Percentiles rank a stretch among this genome's conserved stretches.
phyloP scores from a whole-genome alignment of 805 yeast genomes.

The Lipomyces oligophaga region DNA sequence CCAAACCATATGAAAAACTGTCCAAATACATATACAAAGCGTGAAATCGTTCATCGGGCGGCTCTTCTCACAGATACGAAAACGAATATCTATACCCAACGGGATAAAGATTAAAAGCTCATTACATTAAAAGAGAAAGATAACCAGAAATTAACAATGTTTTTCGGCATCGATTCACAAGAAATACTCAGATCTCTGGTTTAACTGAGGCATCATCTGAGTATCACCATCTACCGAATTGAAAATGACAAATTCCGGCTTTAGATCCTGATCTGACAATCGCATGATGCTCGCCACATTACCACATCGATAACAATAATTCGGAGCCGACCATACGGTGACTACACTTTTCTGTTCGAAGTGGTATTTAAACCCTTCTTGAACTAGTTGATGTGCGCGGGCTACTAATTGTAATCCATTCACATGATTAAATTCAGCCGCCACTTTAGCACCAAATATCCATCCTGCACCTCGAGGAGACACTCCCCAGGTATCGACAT shows the following conservation, averaged over 20 bases:
- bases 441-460: conserved; percentile 91
- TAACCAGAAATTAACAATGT: background rate
- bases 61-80: too few relatives aligned
- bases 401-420: conserved; percentile 86
- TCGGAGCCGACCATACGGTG: conserved; percentile 97
- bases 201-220: conserved; percentile 39
- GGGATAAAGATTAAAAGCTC: too few relatives aligned
- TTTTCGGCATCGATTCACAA: conserved; percentile 25
- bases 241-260: conserved; percentile 88
- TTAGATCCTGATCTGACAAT: conserved; percentile 70
- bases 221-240: conserved; percentile 82
- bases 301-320: conserved; percentile 95
- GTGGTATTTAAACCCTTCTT: conserved; percentile 97
- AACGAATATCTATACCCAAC: too few relatives aligned
- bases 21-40: background rate
- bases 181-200: conserved; percentile 41
- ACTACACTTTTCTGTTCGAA: conserved; percentile 95
- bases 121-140: background rate
- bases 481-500: conserved; percentile 97
- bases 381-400: conserved; percentile 94
- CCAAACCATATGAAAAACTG: background rate
- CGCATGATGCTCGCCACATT: conserved; percentile 98
- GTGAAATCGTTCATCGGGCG: too few relatives aligned
- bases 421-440: conserved; percentile 93
- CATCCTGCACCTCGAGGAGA: conserved; percentile 98